Conservation (phyloP, 345 rosid genomes). For the Linum usitatissimum region DNA sequence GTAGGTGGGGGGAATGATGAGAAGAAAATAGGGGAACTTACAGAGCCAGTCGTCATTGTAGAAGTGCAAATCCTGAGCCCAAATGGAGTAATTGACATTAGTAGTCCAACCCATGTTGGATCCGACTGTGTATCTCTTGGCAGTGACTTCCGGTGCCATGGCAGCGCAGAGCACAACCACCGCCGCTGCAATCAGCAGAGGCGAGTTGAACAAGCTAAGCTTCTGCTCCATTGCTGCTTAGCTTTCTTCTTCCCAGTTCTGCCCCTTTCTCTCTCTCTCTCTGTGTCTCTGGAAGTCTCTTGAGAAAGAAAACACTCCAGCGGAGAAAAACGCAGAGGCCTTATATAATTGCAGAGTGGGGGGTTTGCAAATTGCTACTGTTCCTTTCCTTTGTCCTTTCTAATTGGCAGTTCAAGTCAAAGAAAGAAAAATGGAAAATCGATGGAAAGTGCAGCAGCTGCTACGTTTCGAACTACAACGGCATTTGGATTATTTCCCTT, state of each 20-base stretch:
- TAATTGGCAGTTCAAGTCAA: too few relatives aligned
- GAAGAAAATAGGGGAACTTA: conserved; percentile 5
- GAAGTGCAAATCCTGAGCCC: conserved; percentile 7
- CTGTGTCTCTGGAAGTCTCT: conserved; percentile 6
- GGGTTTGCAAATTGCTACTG: too few relatives aligned
- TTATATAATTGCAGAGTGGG: too few relatives aligned
- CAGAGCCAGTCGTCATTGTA: conserved; percentile 13
- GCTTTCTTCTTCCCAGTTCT: neutral
- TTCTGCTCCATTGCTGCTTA: neutral
- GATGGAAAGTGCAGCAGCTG: too few relatives aligned
- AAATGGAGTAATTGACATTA: conserved; percentile 7
- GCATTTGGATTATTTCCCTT: too few relatives aligned
- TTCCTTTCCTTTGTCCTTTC: too few relatives aligned
- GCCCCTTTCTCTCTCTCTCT: neutral
- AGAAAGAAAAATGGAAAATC: too few relatives aligned
- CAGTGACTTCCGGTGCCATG: neutral
- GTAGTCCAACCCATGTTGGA: conserved; percentile 9
- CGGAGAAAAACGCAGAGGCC: too few relatives aligned
- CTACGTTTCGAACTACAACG: too few relatives aligned
- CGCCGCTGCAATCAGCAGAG: neutral
- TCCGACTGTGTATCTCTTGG: conserved; percentile 4
- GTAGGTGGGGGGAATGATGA: neutral
- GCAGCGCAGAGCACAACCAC: neutral
- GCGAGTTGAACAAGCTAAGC: neutral
- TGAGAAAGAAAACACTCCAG: too few relatives aligned